Conservation (phyloP, 106 monocot species). For the Platanthera guangdongensis region DNA sequence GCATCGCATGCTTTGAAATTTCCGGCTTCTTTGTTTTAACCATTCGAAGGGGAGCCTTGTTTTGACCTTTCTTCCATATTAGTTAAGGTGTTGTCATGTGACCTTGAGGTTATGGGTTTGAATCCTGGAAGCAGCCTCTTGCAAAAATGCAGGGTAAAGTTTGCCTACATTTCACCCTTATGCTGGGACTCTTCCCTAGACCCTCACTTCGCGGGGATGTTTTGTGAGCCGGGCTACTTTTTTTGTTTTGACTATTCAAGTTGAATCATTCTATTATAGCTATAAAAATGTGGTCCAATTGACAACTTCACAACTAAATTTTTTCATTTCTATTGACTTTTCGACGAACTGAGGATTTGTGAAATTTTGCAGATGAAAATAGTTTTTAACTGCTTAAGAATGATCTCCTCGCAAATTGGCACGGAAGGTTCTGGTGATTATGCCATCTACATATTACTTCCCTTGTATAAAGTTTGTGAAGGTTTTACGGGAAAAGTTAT, state of each 20-base stretch:
- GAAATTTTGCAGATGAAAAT: constrained; percentile 51
- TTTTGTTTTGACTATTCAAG: neutral
- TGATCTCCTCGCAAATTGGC: constrained; percentile 52
- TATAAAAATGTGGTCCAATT: neutral
- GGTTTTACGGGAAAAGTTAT: constrained; percentile 78
- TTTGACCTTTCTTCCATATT: too few relatives aligned
- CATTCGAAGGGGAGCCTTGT: neutral
- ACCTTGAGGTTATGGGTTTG: too few relatives aligned
- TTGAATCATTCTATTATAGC: neutral
- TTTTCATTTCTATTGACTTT: neutral
- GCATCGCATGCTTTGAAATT: neutral
- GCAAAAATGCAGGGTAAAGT: too few relatives aligned
- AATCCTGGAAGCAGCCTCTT: too few relatives aligned
- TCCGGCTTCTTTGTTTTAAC: neutral
- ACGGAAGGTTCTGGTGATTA: constrained; percentile 43
- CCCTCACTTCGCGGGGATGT: too few relatives aligned
- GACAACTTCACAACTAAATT: neutral
- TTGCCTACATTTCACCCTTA: too few relatives aligned
- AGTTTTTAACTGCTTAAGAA: constrained; percentile 57
- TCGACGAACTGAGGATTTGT: neutral
- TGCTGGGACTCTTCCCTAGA: too few relatives aligned
- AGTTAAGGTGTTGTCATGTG: too few relatives aligned
- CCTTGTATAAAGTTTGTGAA: constrained; percentile 86
- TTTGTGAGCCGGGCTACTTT: too few relatives aligned
- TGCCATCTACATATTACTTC: constrained; percentile 45